Evolutionary conservation across 768 basidiomycete genomes (phyloP), one percentile per base, ranked within the genome.

Genomic region (Collybia sordida): DNA sequence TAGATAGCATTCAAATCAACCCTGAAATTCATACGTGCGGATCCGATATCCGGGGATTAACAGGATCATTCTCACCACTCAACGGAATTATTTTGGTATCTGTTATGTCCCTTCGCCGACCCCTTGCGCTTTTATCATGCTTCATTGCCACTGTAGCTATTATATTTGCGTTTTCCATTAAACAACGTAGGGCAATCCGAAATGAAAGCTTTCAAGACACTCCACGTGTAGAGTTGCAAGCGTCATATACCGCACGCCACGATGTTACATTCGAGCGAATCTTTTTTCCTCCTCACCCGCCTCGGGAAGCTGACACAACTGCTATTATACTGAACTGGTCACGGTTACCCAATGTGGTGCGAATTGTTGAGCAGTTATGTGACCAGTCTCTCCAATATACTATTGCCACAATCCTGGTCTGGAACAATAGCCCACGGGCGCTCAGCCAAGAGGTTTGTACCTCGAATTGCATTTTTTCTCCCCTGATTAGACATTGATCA

Each of bases 321-420:
- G 80, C 77, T 6, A 67, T 87, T 35, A 59, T 88, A 34, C 68
- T 87, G 37, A 88, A 87, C 62, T 88, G 85, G 86, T 81, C 80
- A 42, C 76, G 83, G 15, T 72, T 85, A 19, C 66, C 74, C 0
- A 89, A 88, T 53, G 81, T 88, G 36, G 59, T 76, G 35, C 72
- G 72, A 43, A 82, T 88, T 45, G 71, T 72, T 15, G 74, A 76
- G 19, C 59, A 72, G 19, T 69, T 87, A 12, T 87, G 85, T 58
- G 65, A 63, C 3, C 56, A 72, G 7, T 69, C 66, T 54, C 63
- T 84, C 25, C 64, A 76, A 12, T 68, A 72, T 46, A 72, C 74
- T 7, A 66, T 86, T 21, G 65, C 72, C 12, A 67, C 72, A 45
- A 71, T 86, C 3, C 61, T 79, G 39, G 65, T 86, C 14, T 88